A percentile compares a stretch with the other conserved stretches of the same genome.
phyloP scores from a whole-genome alignment of 2,329 filamentous ascomycete genomes.

The Sclerotinia trifoliorum region DNA sequence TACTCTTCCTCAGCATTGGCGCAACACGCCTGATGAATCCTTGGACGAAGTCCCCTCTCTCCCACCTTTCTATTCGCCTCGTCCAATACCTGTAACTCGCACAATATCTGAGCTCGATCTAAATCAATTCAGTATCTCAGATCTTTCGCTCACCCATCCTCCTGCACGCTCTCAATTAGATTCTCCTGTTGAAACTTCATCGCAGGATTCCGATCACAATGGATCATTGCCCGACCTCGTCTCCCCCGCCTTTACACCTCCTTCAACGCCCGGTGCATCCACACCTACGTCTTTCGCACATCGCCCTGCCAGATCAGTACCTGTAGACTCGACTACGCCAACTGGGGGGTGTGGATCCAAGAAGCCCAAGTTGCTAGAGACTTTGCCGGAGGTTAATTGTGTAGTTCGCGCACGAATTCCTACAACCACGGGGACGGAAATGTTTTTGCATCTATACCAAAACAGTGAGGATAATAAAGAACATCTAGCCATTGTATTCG shows the following conservation, averaged over 20 bases:
- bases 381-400: constrained; percentile 83
- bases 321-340: constrained; percentile 57
- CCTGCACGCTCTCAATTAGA: constrained; percentile 23
- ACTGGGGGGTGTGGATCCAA: constrained; percentile 60
- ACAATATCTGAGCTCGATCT: constrained; percentile 40
- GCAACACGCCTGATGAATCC: constrained; percentile 25
- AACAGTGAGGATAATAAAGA: constrained; percentile 95
- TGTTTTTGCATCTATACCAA: constrained; percentile 93
- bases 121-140: constrained; percentile 28
- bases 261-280: constrained; percentile 59
- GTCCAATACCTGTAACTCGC: constrained; percentile 40
- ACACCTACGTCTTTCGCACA: constrained; percentile 48
- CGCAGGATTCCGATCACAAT: constrained; percentile 10
- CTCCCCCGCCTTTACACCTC: constrained; percentile 81
- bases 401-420: constrained; percentile 93
- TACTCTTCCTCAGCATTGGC: constrained; percentile 24
- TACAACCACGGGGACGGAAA: constrained; percentile 86
- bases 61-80: constrained; percentile 41
- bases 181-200: constrained; percentile 17
- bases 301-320: constrained; percentile 41
- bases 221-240: constrained; percentile 54
- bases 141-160: constrained; percentile 24
- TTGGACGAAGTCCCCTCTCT: constrained; percentile 35
- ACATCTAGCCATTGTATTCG: constrained; percentile 95
- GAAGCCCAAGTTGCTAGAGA: constrained; percentile 69